These are phyloP conservation scores for Hymenoscyphus salicellus DNA, from an alignment of 2,329 filamentous ascomycete species.

Conservation along the genomic window DNA sequence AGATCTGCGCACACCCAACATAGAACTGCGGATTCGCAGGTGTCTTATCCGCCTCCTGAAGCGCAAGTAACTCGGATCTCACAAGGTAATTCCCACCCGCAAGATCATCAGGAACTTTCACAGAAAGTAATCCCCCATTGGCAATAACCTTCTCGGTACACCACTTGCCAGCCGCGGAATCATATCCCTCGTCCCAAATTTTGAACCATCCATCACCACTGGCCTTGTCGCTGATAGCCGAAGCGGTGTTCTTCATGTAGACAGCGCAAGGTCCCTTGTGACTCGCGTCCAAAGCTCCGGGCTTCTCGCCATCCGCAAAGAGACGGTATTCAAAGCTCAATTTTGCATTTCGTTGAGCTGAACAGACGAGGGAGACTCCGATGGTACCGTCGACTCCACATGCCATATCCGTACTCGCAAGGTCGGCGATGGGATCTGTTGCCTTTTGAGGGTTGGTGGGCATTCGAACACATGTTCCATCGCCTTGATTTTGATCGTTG, in stretches of 20 bases:
- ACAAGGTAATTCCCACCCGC: slow-evolving; percentile 68
- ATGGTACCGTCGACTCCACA: slow-evolving; percentile 59
- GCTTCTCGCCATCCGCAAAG: slow-evolving; percentile 53
- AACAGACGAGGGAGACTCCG: slow-evolving; percentile 48
- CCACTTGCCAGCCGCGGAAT: slow-evolving; percentile 55
- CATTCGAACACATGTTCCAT: slow-evolving; percentile 70
- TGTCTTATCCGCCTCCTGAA: slow-evolving; percentile 58
- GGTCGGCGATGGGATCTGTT: slow-evolving; percentile 55
- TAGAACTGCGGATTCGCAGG: slow-evolving; percentile 69
- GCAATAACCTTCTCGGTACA: slow-evolving; percentile 67
- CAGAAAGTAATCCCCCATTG: slow-evolving; percentile 61
- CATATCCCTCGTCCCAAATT: slow-evolving; percentile 68
- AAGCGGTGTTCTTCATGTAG: slow-evolving; percentile 67
- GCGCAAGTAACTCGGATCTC: slow-evolving; percentile 65
- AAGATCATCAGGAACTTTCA: slow-evolving; percentile 59
- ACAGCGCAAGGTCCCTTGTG: slow-evolving; percentile 70
- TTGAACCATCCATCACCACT: slow-evolving; percentile 74
- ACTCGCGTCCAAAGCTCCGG: slow-evolving; percentile 56
- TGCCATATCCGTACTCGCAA: slow-evolving; percentile 62
- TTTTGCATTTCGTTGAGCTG: slow-evolving; percentile 28
- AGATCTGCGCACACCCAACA: slow-evolving; percentile 68
- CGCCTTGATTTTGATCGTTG: slow-evolving; percentile 62
- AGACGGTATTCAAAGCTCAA: slow-evolving; percentile 60
- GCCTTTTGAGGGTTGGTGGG: slow-evolving; percentile 50
- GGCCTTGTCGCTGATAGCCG: slow-evolving; percentile 51